Evolutionary conservation across 805 yeast genomes (phyloP).

Genomic region (Jamesozyma piceae): DNA sequence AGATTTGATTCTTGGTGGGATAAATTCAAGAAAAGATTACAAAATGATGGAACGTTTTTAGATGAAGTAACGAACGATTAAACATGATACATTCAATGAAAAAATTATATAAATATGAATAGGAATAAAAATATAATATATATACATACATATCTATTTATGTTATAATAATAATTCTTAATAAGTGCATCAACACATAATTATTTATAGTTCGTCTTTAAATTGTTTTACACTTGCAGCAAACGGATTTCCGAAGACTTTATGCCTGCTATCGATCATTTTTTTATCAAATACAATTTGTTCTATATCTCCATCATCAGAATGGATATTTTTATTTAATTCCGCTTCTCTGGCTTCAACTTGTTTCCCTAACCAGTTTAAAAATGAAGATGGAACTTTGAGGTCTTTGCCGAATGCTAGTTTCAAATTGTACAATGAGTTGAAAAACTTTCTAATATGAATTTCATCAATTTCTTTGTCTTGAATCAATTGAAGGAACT

Average conservation of each 20-base stretch:
- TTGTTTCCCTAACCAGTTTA: conserved; percentile 55
- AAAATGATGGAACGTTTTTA: conserved; percentile 75
- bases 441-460: conserved; percentile 37
- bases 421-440: conserved; percentile 32
- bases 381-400: conserved; percentile 36
- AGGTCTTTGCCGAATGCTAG: conserved; percentile 23
- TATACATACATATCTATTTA: no score
- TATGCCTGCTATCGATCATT: conserved; percentile 45
- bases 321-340: neutral
- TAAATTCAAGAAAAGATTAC: conserved; percentile 66
- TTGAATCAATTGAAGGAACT: conserved; percentile 20
- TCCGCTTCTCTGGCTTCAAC: conserved; percentile 25
- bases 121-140: no score
- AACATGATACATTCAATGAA: neutral
- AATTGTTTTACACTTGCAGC: conserved; percentile 50
- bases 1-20: conserved; percentile 94
- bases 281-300: conserved; percentile 32
- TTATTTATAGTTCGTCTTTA: conserved; percentile 8
- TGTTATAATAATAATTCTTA: no score
- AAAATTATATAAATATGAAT: neutral
- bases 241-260: conserved; percentile 68
- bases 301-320: conserved; percentile 27
- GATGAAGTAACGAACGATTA: conserved; percentile 36
- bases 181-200: no score
- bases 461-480: conserved; percentile 29